Conservation (phyloP, 2,329 filamentous ascomycete species). For the Pseudocercospora cruenta region DNA sequence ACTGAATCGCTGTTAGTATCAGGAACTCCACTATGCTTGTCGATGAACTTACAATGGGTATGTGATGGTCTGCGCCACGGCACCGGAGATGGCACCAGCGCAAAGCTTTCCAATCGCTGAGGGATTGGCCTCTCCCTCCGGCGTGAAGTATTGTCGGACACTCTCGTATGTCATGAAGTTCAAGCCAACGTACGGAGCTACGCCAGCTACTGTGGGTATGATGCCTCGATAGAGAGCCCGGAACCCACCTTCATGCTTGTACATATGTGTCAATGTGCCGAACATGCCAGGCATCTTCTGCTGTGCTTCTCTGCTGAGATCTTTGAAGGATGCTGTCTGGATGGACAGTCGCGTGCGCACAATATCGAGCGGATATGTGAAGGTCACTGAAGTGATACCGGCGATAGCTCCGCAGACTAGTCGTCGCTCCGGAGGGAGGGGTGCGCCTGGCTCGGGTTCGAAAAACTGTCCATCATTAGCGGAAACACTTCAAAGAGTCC, state of each 20-base stretch:
- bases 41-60: constrained; percentile 83
- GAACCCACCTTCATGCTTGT: constrained; percentile 85
- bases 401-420: constrained; percentile 89
- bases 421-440: constrained; percentile 73
- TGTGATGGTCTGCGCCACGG: constrained; percentile 94
- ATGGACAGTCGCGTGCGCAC: constrained; percentile 94
- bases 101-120: constrained; percentile 77
- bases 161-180: constrained; percentile 99
- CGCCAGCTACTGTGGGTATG: constrained; percentile 88
- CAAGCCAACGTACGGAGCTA: constrained; percentile 93
- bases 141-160: constrained; percentile 80
- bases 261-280: constrained; percentile 79
- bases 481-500: background rate
- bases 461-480: constrained; percentile 61
- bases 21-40: background rate
- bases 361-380: constrained; percentile 96
- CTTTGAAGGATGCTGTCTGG: constrained; percentile 92
- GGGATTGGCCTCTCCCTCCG: constrained; percentile 84
- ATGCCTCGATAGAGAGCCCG: constrained; percentile 91
- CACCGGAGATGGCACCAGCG: constrained; percentile 92
- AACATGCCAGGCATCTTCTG: constrained; percentile 87
- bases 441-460: constrained; percentile 72
- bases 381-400: constrained; percentile 91
- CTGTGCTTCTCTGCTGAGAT: constrained; percentile 61
- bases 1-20: constrained; percentile 48